Evolutionary conservation across 805 yeast species (phyloP).

Genomic region (Candida nanaspora): DNA sequence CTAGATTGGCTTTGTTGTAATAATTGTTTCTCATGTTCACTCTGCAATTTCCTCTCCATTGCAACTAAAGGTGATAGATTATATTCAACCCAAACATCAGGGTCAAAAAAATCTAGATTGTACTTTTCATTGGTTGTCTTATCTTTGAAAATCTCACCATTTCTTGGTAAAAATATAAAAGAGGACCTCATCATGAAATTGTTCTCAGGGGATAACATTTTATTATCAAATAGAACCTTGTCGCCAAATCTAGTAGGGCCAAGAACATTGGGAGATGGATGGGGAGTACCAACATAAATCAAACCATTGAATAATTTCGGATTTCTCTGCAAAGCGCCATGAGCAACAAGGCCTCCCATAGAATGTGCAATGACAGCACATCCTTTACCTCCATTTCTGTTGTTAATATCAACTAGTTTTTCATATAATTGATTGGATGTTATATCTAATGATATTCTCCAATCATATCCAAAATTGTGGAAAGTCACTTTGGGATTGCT

Average conservation of each 20-base stretch:
- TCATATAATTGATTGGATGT: conserved; percentile 43
- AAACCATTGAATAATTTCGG: conserved; percentile 69
- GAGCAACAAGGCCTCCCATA: conserved; percentile 89
- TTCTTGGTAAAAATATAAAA: conserved; percentile 67
- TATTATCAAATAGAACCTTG: conserved; percentile 65
- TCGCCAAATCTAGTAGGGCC: conserved; percentile 86
- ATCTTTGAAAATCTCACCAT: conserved; percentile 70
- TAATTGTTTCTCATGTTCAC: neutral
- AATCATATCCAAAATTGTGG: conserved; percentile 84
- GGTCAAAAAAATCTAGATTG: conserved; percentile 71
- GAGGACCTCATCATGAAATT: conserved; percentile 87
- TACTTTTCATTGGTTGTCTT: conserved; percentile 47
- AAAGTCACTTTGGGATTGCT: conserved; percentile 54
- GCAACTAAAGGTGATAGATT: conserved; percentile 70
- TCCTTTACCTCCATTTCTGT: conserved; percentile 43
- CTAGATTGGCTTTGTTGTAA: neutral
- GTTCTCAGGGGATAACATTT: conserved; percentile 69
- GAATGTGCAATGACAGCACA: conserved; percentile 79
- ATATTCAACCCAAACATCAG: conserved; percentile 72
- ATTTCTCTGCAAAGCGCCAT: conserved; percentile 62
- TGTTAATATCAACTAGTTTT: conserved; percentile 38
- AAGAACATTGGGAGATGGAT: conserved; percentile 75
- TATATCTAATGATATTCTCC: conserved; percentile 71
- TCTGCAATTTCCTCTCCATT: conserved; percentile 15
- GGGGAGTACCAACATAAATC: conserved; percentile 77